phyloP scores from a whole-genome alignment of 352 stramenopile species.

The Phytopythium litorale region DNA sequence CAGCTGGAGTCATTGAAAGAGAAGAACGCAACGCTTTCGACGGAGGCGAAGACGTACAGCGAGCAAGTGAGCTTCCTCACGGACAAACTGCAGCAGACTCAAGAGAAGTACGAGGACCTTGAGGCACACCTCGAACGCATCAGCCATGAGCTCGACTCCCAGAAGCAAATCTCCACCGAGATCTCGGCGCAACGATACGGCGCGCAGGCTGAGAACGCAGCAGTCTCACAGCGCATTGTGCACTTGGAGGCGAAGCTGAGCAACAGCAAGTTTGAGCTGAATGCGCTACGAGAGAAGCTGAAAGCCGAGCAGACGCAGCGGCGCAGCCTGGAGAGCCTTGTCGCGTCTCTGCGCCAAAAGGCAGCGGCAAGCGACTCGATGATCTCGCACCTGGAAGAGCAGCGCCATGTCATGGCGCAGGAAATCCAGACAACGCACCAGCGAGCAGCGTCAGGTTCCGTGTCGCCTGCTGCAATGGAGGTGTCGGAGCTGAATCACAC shows the following conservation, averaged over 20 bases:
- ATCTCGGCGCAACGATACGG: slow-evolving; percentile 78
- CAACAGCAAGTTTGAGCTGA: slow-evolving; percentile 62
- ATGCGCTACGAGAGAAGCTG: slow-evolving; percentile 59
- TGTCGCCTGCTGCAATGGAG: slow-evolving; percentile 46
- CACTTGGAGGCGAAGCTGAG: slow-evolving; percentile 75
- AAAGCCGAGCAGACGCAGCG: slow-evolving; percentile 45
- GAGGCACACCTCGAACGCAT: slow-evolving; percentile 51
- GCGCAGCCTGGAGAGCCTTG: slow-evolving; percentile 59
- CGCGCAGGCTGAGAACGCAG: slow-evolving; percentile 66
- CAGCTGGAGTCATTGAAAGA: slow-evolving; percentile 45
- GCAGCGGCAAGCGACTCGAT: slow-evolving; percentile 56
- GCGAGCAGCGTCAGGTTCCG: slow-evolving; percentile 17
- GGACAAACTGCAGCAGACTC: slow-evolving; percentile 55
- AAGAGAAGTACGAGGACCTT: slow-evolving; percentile 48
- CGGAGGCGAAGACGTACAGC: slow-evolving; percentile 56
- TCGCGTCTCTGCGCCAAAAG: slow-evolving; percentile 59
- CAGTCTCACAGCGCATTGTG: slow-evolving; percentile 70
- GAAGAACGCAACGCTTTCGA: slow-evolving; percentile 52
- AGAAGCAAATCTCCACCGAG: slow-evolving; percentile 69
- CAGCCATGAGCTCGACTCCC: slow-evolving; percentile 45
- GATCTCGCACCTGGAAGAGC: slow-evolving; percentile 64
- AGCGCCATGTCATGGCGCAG: slow-evolving; percentile 69
- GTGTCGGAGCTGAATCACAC: slow-evolving; percentile 57
- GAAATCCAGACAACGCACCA: slow-evolving; percentile 63
- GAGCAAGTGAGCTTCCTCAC: slow-evolving; percentile 82